Evolutionary conservation across 2,329 filamentous ascomycete genomes (phyloP).

Genomic region (Calycina herbarum): DNA sequence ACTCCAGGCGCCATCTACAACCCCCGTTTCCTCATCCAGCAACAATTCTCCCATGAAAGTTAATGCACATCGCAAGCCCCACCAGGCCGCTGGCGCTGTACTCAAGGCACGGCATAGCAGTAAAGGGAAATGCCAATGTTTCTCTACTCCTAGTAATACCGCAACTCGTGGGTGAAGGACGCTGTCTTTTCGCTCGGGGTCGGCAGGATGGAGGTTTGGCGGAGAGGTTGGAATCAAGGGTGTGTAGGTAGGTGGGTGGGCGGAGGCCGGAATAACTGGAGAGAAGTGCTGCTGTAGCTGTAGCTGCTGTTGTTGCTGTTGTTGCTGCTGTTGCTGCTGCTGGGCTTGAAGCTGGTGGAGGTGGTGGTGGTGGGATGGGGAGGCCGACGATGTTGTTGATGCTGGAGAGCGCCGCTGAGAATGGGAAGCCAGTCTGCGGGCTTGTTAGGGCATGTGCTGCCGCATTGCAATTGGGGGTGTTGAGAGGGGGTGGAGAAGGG

Average conservation of each 20-base stretch:
- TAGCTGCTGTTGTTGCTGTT: background rate
- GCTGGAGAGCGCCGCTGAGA: constrained; percentile 19
- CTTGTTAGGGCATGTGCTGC: constrained; percentile 39
- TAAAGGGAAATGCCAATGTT: constrained; percentile 71
- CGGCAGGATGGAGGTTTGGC: constrained; percentile 30
- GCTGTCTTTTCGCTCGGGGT: constrained; percentile 35
- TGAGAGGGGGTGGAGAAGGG: background rate
- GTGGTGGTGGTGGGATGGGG: constrained; percentile 16
- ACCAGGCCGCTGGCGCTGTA: constrained; percentile 69
- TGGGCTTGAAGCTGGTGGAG: constrained; percentile 8
- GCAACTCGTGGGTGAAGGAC: constrained; percentile 75
- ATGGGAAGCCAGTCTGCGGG: constrained; percentile 35
- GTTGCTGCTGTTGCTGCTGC: background rate
- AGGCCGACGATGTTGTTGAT: constrained; percentile 8
- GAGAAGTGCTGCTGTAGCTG: background rate
- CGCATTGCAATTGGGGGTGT: constrained; percentile 33
- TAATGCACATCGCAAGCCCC: constrained; percentile 67
- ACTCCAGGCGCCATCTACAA: constrained; percentile 39
- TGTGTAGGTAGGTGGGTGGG: constrained; percentile 5
- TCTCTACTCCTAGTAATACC: constrained; percentile 72
- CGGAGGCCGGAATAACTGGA: constrained; percentile 3
- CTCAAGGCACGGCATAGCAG: constrained; percentile 72
- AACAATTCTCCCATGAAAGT: constrained; percentile 67
- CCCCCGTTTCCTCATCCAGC: constrained; percentile 40
- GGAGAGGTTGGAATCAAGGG: constrained; percentile 16